These are phyloP conservation scores for Phycomyces blakesleeanus DNA, from an alignment of 192 early-diverging fungal species.

Conservation along the genomic window DNA sequence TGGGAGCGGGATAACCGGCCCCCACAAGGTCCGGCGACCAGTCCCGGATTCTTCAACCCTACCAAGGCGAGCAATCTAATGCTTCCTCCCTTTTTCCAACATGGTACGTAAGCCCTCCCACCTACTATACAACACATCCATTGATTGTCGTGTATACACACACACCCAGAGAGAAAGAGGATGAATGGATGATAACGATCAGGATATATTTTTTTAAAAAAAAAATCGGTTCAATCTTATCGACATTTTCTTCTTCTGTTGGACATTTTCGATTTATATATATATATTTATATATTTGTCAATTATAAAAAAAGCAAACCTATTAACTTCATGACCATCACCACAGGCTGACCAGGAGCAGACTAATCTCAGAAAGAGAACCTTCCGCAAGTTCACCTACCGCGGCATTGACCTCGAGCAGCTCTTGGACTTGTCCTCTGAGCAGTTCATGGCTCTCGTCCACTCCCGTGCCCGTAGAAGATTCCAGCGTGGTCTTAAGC, in stretches of 20 bases:
- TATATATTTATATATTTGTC: no score
- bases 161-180: no score
- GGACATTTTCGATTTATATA: no score
- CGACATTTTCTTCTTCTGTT: no score
- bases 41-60: neutral
- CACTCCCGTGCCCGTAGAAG: conserved; percentile 93
- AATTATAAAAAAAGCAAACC: neutral
- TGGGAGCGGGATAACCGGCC: neutral
- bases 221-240: no score
- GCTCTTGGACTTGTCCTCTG: conserved; percentile 89
- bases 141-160: neutral
- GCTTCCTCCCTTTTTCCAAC: conserved; percentile 5
- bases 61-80: neutral
- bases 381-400: conserved; percentile 98
- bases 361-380: conserved; percentile 75
- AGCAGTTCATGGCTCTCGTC: conserved; percentile 92
- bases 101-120: neutral
- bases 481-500: conserved; percentile 97
- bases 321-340: neutral
- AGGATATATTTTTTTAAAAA: no score
- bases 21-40: neutral
- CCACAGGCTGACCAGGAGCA: conserved; percentile 26
- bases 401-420: conserved; percentile 96
- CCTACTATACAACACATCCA: neutral
- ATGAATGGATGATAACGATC: no score